Percentiles rank a stretch among this genome's conserved stretches.
Evolutionary conservation across 164 flowering plant genomes (phyloP).

Genomic region (Piper longum): DNA sequence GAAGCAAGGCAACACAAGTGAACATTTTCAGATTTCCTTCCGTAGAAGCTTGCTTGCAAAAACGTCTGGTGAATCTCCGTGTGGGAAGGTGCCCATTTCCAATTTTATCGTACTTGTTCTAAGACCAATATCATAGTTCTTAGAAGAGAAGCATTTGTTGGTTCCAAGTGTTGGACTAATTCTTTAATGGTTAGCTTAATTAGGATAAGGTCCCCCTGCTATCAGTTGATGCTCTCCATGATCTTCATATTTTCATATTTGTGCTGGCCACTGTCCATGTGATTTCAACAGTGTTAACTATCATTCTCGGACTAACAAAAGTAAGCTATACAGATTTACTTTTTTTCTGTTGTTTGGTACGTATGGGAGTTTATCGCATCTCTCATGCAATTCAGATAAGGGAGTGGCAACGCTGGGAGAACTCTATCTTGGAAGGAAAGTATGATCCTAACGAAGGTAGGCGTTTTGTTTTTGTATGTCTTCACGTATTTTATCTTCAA

Average conservation of each 20-base stretch:
- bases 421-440: conserved; percentile 42
- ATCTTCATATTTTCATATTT: conserved; percentile 84
- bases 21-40: too few species aligned
- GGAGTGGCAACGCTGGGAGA: conserved; percentile 93
- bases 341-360: neutral
- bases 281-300: conserved; percentile 54
- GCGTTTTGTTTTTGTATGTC: neutral
- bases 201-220: conserved; percentile 70
- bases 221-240: conserved; percentile 61
- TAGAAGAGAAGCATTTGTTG: too few species aligned
- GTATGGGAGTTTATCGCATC: neutral
- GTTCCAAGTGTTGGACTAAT: neutral
- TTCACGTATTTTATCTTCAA: too few species aligned
- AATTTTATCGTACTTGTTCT: too few species aligned
- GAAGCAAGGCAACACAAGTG: too few species aligned
- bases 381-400: conserved; percentile 41
- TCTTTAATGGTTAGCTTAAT: neutral
- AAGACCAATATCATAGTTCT: too few species aligned
- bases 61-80: too few species aligned
- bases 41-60: too few species aligned
- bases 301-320: conserved; percentile 62
- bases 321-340: conserved; percentile 22
- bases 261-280: conserved; percentile 81
- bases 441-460: conserved; percentile 36
- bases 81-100: too few species aligned